These are phyloP conservation scores for Fomitopsis palustris DNA, from an alignment of 1,284 basidiomycete genomes.

Conservation along the genomic window DNA sequence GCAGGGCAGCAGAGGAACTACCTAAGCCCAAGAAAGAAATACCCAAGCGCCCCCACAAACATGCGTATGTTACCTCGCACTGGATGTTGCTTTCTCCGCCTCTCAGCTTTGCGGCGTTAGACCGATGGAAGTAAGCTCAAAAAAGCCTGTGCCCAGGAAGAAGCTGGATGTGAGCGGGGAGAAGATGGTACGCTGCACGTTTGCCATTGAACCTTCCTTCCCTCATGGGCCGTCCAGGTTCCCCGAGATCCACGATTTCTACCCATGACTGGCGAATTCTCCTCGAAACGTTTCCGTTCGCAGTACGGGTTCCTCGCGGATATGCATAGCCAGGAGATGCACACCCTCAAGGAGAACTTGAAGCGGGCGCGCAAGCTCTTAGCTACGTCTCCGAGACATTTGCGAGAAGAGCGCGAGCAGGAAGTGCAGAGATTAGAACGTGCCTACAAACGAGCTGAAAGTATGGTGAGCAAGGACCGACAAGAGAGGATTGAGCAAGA, in stretches of 20 bases:
- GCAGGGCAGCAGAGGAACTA: slow-evolving; percentile 28
- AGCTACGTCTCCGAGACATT: slow-evolving; percentile 57
- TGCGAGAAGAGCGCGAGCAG: slow-evolving; percentile 60
- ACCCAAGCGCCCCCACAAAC: slow-evolving; percentile 74
- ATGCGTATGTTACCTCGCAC: slow-evolving; percentile 65
- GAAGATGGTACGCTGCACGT: slow-evolving; percentile 47
- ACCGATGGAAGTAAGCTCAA: slow-evolving; percentile 83
- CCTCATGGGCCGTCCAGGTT: slow-evolving; percentile 41
- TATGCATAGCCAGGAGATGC: slow-evolving; percentile 67
- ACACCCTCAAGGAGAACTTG: slow-evolving; percentile 61
- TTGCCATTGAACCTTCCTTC: slow-evolving; percentile 1
- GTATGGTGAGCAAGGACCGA: slow-evolving; percentile 72
- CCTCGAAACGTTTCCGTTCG: slow-evolving; percentile 63
- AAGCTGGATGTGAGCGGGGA: slow-evolving; percentile 75
- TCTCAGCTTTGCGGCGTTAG: slow-evolving; percentile 35
- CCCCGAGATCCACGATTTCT: slow-evolving; percentile 90
- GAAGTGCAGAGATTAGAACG: slow-evolving; percentile 78
- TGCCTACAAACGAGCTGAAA: slow-evolving; percentile 77
- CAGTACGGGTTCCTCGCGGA: slow-evolving; percentile 81
- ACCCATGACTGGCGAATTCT: slow-evolving; percentile 69
- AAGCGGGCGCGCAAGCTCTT: slow-evolving; percentile 70
- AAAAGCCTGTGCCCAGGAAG: slow-evolving; percentile 79
- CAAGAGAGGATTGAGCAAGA: slow-evolving; percentile 68
- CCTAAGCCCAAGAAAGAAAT: slow-evolving; percentile 41
- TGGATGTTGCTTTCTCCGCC: neutral